Evolutionary conservation across 805 yeast genomes (phyloP), one percentile per base, ranked within the genome.

Genomic region (Starmerella asiatica): DNA sequence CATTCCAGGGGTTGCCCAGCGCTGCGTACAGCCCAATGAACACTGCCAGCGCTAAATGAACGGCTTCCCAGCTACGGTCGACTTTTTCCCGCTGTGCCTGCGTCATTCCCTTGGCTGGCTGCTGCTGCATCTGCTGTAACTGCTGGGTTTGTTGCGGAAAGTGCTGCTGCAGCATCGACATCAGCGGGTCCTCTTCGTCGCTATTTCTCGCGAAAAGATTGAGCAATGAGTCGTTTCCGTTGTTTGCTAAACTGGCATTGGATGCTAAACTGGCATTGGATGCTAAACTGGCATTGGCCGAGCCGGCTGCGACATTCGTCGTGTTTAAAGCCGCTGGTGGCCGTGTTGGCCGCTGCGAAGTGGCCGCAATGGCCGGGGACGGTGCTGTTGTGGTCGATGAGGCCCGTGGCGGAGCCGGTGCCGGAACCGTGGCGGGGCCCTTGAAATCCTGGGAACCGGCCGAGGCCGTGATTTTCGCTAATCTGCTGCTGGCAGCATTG

Each of bases 391-490:
- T 30, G 7, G 33, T 20, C 7, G 37, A 17, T 15, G 32, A 19
- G 6, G 8, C 26, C 21, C 19, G 32, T n/a, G n/a, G n/a, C n/a
- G n/a, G n/a, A n/a, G n/a, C n/a, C n/a, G n/a, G n/a, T n/a, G n/a
- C n/a, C 20, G 21, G 12, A 28, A 26, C 21, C 16, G 27, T 34
- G 19, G 35, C 44, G 26, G 43, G 40, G 30, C 21, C 31, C 35
- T 49, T 48, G 45, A 37, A 48, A 39, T 47, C 55, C 37, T 40
- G 27, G 28, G 55, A 27, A 33, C 54, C 42, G 36, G 52, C 46
- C 18, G 42, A 29, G 35, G 53, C 43, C 26, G 63, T 58, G 45
- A 58, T 58, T 29, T 54, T 49, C 12, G 56, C 54, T 29, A 58
- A 48, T 8, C 63, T 44, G 37, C 41, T 43, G 4, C 54, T 44